Percentiles rank a stretch among this genome's conserved stretches.
These are phyloP conservation scores for Xylariales sp. DNA, from an alignment of 2,329 filamentous ascomycete genomes.

Conservation along the genomic window DNA sequence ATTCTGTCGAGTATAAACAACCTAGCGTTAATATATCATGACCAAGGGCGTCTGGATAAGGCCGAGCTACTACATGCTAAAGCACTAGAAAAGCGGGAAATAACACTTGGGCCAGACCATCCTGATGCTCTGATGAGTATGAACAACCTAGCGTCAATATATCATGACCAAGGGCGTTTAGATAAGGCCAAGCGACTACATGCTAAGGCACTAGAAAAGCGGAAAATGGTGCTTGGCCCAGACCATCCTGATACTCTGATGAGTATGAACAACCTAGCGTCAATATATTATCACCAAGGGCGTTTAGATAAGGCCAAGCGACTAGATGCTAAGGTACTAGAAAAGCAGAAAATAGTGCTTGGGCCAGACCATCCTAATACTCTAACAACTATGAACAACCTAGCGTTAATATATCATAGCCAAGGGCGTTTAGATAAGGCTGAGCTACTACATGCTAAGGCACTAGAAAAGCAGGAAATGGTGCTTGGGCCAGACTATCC, in stretches of 20 bases:
- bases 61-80: not conserved
- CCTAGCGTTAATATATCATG: not conserved
- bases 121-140: not conserved
- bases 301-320: not conserved
- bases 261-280: not conserved
- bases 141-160: not conserved
- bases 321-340: too few relatives aligned
- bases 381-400: not conserved
- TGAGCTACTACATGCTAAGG: too few relatives aligned
- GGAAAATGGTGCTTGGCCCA: too few relatives aligned
- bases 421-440: not conserved
- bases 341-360: too few relatives aligned
- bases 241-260: too few relatives aligned
- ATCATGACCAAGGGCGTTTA: not conserved
- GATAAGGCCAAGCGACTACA: not conserved
- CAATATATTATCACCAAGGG: not conserved
- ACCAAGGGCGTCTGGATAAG: not conserved
- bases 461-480: too few relatives aligned
- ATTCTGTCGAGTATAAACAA: too few relatives aligned
- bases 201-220: too few relatives aligned
- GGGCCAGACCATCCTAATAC: too few relatives aligned
- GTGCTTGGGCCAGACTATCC: too few relatives aligned
- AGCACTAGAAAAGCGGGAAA: too few relatives aligned
- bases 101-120: too few relatives aligned
- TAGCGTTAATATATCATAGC: not conserved